Base-by-base conservation (phyloP, 2,329 filamentous ascomycete genomes). In the Aspergillus ochraceus region DNA sequence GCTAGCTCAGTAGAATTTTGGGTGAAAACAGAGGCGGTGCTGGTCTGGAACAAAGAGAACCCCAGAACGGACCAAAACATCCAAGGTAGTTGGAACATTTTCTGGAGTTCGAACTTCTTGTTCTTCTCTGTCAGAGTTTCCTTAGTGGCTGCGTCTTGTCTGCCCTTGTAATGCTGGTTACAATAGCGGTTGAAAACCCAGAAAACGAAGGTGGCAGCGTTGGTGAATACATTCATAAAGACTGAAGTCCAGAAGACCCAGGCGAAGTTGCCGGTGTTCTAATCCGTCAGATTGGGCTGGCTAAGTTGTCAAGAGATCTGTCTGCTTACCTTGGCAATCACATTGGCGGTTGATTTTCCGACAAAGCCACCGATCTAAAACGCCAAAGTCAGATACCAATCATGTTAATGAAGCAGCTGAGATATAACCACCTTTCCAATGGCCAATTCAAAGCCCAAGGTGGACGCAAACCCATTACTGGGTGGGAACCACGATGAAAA, bases 401-500 rank as follows among this genome's bases (percentile, higher is more conserved):
- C 4, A 9, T 1, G 10, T 20, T 17, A 3, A 42, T 22, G 19
- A 24, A 10, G n/a, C 5, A 1, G 14, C 9, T 14, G 39, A 17
- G 14, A 26, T 10, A 36, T 10, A 45, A 46, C 30, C 51, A 71
- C 69, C 53, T 87, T 88, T 19, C 84, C 84, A 55, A 88, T 80
- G 0, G 80, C 84, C 0, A 88, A 76, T 68, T 88, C 86, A 4
- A 88, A 82, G 0, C 81, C 86, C 0, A 88, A 76, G 0, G 85
- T 88, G 0, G 84, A 85, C 0, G 85, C 86, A 66, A 88, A 88
- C 1, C 86, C 86, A 58, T 84, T 81, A 8, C 79, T 84, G 0
- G 86, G 86, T 0, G 85, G 79, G 61, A 88, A 88, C 86, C 86
- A 88, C 0, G 84, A 86, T 0, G 84, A 86, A 65, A 88, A 88